phyloP scores from a whole-genome alignment of 495 filamentous ascomycete genomes.

The Neurospora sublineolata region DNA sequence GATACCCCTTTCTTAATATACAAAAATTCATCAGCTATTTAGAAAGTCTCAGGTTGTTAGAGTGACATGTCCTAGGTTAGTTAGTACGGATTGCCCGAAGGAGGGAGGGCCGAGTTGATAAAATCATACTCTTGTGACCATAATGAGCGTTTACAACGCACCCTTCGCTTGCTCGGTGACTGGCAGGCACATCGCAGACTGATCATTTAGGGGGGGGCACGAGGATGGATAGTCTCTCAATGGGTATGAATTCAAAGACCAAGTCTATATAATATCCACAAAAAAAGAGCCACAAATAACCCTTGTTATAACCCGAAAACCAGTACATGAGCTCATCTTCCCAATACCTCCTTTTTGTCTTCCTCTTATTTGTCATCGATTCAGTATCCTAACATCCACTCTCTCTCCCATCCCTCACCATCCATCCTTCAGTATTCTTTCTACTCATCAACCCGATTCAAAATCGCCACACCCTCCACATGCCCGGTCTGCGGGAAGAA shows the following conservation, averaged over 20 bases:
- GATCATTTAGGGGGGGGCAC: no score
- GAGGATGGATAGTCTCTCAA: no score
- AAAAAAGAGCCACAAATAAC: background rate
- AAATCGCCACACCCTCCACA: conserved; percentile 85
- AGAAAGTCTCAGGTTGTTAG: background rate
- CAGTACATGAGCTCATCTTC: background rate
- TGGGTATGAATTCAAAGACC: no score
- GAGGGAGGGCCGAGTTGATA: no score
- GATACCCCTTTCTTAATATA: background rate
- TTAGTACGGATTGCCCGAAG: no score
- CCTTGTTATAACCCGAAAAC: background rate
- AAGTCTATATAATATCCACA: background rate
- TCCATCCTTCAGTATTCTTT: no score
- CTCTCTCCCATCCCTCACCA: no score
- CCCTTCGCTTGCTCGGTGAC: no score
- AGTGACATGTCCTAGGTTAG: background rate
- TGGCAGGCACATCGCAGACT: no score
- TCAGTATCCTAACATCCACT: no score
- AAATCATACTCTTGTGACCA: no score
- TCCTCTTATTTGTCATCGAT: background rate
- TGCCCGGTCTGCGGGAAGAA: conserved; percentile 98
- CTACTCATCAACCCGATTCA: conserved; percentile 41
- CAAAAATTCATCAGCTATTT: background rate
- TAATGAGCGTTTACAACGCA: no score
- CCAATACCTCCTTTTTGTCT: background rate